Evolutionary conservation across 129 eudicot species (phyloP).

Genomic region (carrot (Daucus carota)): DNA sequence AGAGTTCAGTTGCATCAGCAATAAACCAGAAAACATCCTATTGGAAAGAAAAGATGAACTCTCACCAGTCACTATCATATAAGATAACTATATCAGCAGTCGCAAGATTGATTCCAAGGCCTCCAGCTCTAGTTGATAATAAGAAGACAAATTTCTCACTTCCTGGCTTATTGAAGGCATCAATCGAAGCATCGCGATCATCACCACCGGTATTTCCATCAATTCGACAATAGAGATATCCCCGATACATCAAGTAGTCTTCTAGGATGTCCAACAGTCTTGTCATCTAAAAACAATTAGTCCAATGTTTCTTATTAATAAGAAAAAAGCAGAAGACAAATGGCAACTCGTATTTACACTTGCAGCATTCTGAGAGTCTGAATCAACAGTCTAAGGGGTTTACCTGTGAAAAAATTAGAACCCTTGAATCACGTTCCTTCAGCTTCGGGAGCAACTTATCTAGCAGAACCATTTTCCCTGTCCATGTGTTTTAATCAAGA

Average conservation of each 20-base stretch:
- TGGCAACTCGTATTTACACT: neutral
- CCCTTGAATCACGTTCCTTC: constrained; percentile 96
- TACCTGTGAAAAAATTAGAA: constrained; percentile 90
- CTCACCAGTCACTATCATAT: constrained; percentile 98
- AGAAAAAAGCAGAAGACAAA: neutral
- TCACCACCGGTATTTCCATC: constrained; percentile 99
- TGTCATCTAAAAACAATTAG: constrained; percentile 54
- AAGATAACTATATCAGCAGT: constrained; percentile 98
- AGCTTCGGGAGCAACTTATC: constrained; percentile 93
- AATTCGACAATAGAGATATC: constrained; percentile 82
- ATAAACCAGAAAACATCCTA: neutral
- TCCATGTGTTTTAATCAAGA: neutral
- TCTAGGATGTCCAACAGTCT: constrained; percentile 95
- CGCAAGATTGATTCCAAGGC: constrained; percentile 99
- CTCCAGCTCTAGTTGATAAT: constrained; percentile 97
- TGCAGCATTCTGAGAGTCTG: neutral
- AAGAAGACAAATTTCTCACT: constrained; percentile 93
- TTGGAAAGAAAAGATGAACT: neutral
- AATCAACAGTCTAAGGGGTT: constrained; percentile 35
- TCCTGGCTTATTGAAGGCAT: constrained; percentile 92
- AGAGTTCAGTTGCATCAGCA: constrained; percentile 3
- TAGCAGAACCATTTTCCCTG: constrained; percentile 91
- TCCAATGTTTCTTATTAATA: neutral
- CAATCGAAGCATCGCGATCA: constrained; percentile 99
- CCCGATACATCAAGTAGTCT: constrained; percentile 91